phyloP scores from a whole-genome alignment of 2,329 filamentous ascomycete species.

The Aureobasidium pullulans region DNA sequence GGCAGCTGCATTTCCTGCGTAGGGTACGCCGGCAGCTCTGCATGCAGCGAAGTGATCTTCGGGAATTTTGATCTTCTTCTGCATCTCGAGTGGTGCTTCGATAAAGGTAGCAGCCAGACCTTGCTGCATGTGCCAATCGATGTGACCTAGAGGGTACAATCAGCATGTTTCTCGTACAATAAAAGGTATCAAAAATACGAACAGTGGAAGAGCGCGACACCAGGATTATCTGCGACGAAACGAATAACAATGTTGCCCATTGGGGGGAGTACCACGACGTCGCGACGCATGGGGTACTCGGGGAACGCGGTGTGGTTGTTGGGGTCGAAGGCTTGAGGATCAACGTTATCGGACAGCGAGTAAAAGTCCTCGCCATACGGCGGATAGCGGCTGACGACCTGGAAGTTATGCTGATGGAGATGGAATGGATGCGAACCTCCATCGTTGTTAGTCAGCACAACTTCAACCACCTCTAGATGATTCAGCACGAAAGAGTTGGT shows the following conservation, averaged over 20 bases:
- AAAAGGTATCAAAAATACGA: neutral
- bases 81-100: constrained; percentile 50
- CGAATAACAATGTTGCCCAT: constrained; percentile 49
- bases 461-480: constrained; percentile 60
- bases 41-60: constrained; percentile 56
- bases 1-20: constrained; percentile 64
- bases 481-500: constrained; percentile 56
- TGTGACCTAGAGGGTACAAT: constrained; percentile 28
- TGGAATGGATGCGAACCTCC: constrained; percentile 57
- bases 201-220: constrained; percentile 20
- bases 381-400: constrained; percentile 39
- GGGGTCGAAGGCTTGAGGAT: constrained; percentile 17
- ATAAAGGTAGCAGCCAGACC: constrained; percentile 47
- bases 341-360: constrained; percentile 15
- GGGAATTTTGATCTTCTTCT: constrained; percentile 54
- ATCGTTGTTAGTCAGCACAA: constrained; percentile 72
- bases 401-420: constrained; percentile 71
- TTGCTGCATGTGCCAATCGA: constrained; percentile 46
- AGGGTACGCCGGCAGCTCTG: constrained; percentile 42
- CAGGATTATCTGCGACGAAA: constrained; percentile 49
- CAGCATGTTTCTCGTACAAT: constrained; percentile 8
- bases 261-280: constrained; percentile 48
- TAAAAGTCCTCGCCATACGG: constrained; percentile 27
- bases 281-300: constrained; percentile 41
- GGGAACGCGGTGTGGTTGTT: constrained; percentile 31